Evolutionary conservation across 495 filamentous ascomycete genomes (phyloP).

Genomic region (Talaromyces trachyspermus): DNA sequence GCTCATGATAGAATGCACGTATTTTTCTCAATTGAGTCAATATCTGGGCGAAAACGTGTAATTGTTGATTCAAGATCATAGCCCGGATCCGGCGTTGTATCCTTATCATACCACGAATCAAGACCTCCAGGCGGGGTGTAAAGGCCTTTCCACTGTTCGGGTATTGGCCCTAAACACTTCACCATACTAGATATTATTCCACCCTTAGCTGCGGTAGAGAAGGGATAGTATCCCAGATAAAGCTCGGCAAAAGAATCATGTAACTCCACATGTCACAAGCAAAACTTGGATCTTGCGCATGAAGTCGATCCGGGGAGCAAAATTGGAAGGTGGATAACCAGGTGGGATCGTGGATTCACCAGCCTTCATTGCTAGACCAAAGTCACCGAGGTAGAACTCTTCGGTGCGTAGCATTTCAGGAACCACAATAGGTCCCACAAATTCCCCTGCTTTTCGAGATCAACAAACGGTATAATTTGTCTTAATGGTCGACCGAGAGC

Average conservation of each 20-base stretch:
- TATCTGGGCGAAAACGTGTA: slow-evolving; percentile 14
- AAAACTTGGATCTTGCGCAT: slow-evolving; percentile 19
- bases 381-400: slow-evolving; percentile 46
- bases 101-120: slow-evolving; percentile 15
- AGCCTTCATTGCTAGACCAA: slow-evolving; percentile 38
- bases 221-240: slow-evolving; percentile 13
- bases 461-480: slow-evolving; percentile 10
- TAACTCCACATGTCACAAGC: slow-evolving; percentile 32
- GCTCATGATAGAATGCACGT: slow-evolving; percentile 15
- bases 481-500: slow-evolving; percentile 19
- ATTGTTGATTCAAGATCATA: slow-evolving; percentile 13
- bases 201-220: background rate
- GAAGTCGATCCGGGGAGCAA: slow-evolving; percentile 24
- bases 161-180: slow-evolving; percentile 11
- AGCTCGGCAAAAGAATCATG: slow-evolving; percentile 22
- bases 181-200: slow-evolving; percentile 9
- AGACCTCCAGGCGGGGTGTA: slow-evolving; percentile 9
- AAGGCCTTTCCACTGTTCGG: slow-evolving; percentile 14
- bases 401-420: slow-evolving; percentile 20
- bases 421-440: slow-evolving; percentile 12
- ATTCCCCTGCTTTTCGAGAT: slow-evolving; percentile 15
- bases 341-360: slow-evolving; percentile 12
- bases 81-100: background rate
- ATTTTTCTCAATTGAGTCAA: slow-evolving; percentile 15
- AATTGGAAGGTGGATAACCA: slow-evolving; percentile 14